phyloP scores from a whole-genome alignment of 345 rosid genomes.

The Microcos paniculata region DNA sequence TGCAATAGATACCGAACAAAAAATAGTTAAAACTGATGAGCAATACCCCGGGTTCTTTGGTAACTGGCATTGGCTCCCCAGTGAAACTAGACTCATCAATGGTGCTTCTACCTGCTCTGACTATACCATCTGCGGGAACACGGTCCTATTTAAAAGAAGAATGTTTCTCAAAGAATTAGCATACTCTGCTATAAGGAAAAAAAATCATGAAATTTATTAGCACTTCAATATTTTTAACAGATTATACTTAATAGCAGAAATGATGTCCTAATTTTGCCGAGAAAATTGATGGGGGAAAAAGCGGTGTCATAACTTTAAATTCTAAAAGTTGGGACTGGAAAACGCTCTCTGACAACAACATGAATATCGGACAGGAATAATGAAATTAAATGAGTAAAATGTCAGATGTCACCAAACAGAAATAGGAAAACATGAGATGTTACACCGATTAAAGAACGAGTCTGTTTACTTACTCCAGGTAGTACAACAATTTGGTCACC shows the following conservation, averaged over 20 bases:
- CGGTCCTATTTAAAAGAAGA: slow-evolving; percentile 62
- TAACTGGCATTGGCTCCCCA: slow-evolving; percentile 96
- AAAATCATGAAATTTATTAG: background rate
- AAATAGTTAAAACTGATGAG: slow-evolving; percentile 22
- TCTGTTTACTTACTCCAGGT: slow-evolving; percentile 80
- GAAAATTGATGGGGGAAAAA: background rate
- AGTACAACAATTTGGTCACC: slow-evolving; percentile 85
- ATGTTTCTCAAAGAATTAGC: slow-evolving; percentile 14
- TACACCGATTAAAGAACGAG: slow-evolving; percentile 21
- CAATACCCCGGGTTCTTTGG: slow-evolving; percentile 84
- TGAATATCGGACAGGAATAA: background rate
- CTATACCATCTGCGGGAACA: slow-evolving; percentile 90
- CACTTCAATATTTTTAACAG: background rate
- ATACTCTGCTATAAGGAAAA: background rate
- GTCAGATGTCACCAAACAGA: slow-evolving; percentile 9
- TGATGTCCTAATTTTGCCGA: background rate
- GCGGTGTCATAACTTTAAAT: background rate
- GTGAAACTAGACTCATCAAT: slow-evolving; percentile 96
- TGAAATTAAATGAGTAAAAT: background rate
- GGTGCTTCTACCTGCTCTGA: slow-evolving; percentile 90
- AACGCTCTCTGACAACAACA: background rate
- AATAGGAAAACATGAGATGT: slow-evolving; percentile 11
- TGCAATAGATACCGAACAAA: background rate
- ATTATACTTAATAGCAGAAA: background rate
- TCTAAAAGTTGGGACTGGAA: background rate